These are phyloP conservation scores for Triticum aestivum DNA, from an alignment of 176 grass and related monocot genomes.

Conservation along the genomic window DNA sequence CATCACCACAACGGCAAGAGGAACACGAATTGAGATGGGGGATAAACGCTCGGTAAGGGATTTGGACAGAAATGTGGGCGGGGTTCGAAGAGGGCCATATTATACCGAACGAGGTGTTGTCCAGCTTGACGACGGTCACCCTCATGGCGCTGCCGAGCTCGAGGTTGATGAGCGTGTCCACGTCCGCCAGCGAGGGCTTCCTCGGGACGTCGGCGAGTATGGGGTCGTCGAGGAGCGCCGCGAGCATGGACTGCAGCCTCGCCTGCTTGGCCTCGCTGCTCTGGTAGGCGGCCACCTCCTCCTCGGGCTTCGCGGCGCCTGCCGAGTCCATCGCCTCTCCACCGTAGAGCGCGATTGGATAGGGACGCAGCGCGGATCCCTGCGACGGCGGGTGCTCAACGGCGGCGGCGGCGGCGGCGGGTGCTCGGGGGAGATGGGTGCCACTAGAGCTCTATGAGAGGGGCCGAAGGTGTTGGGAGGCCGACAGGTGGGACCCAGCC, in stretches of 20 bases:
- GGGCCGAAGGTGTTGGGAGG: accelerated
- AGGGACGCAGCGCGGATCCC: not conserved
- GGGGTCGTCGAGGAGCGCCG: conserved; percentile 74
- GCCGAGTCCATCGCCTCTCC: conserved; percentile 33
- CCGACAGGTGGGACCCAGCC: not conserved
- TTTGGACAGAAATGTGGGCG: not conserved
- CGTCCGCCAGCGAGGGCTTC: conserved; percentile 63
- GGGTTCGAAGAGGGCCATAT: not conserved
- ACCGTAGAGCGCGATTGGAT: not conserved
- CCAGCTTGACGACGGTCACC: conserved; percentile 64
- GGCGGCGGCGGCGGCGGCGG: not conserved
- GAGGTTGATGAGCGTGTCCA: conserved; percentile 82
- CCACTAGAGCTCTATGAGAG: not conserved
- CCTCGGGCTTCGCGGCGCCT: conserved; percentile 28
- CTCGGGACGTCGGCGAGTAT: conserved; percentile 62
- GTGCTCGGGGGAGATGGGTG: not conserved
- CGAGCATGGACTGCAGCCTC: conserved; percentile 68
- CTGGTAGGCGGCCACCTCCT: conserved; percentile 53
- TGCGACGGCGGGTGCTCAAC: not conserved
- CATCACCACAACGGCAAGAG: conserved; percentile 6
- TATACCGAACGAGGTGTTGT: conserved; percentile 67
- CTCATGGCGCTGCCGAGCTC: conserved; percentile 87
- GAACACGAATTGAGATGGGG: not conserved
- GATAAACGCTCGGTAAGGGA: not conserved
- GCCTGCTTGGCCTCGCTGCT: conserved; percentile 71